Conservation (phyloP, 2,329 filamentous ascomycete genomes). For the Ceratocystis harringtonii region DNA sequence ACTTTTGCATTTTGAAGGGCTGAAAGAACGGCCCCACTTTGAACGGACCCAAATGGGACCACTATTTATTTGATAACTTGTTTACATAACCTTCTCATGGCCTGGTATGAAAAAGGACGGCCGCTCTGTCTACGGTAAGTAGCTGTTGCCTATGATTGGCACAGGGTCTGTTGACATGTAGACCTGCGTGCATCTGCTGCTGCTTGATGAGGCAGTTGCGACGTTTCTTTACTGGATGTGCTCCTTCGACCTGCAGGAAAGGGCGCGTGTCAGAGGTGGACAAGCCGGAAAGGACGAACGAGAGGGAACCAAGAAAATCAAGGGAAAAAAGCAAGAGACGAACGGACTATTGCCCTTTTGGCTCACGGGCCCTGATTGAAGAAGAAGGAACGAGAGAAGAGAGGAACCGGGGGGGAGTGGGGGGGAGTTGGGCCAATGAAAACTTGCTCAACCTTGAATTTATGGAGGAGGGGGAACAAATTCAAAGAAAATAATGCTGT, state of each 20-base stretch:
- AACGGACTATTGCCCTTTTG: neutral
- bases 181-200: too few species aligned
- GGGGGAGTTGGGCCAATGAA: slow-evolving; percentile 27
- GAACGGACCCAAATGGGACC: neutral
- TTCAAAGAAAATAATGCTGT: neutral
- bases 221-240: neutral
- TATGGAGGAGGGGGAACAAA: neutral
- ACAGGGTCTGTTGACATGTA: too few species aligned
- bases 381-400: slow-evolving; percentile 7
- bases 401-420: slow-evolving; percentile 10
- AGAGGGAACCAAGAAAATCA: neutral
- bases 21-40: slow-evolving; percentile 2
- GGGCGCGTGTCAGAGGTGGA: neutral
- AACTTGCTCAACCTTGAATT: slow-evolving; percentile 29
- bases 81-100: too few species aligned
- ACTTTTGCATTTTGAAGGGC: neutral
- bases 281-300: neutral
- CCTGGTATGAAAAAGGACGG: too few species aligned
- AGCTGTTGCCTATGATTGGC: too few species aligned
- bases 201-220: neutral
- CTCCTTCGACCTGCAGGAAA: neutral
- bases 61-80: too few species aligned
- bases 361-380: slow-evolving; percentile 9
- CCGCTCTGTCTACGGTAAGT: too few species aligned
- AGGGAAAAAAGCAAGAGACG: neutral